phyloP scores from a whole-genome alignment of 139 green algal genomes.

The Dunaliella primolecta region DNA sequence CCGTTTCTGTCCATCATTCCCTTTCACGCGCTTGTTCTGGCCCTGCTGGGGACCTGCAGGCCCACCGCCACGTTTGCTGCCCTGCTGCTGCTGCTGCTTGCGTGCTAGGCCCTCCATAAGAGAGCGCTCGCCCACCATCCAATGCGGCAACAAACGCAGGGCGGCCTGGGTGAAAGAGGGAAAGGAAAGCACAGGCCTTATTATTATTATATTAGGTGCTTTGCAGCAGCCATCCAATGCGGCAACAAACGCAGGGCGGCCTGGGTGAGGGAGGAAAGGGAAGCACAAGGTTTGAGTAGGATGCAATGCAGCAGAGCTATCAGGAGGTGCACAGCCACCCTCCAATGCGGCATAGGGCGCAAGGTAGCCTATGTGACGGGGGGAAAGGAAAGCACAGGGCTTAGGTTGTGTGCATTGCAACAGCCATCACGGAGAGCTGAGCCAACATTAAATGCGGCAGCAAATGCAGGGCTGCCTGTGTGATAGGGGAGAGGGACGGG shows the following conservation, averaged over 20 bases:
- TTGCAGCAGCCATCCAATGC: slow-evolving; percentile 36
- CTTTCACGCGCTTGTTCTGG: not conserved
- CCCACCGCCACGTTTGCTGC: not conserved
- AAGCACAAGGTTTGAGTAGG: no score
- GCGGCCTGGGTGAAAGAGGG: slow-evolving; percentile 30
- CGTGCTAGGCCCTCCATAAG: slow-evolving; percentile 46
- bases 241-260: slow-evolving; percentile 59
- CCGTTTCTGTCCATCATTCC: no score
- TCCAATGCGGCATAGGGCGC: no score
- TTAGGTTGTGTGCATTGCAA: no score
- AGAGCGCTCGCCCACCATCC: slow-evolving; percentile 56
- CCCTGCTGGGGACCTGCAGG: not conserved
- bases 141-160: slow-evolving; percentile 52
- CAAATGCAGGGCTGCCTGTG: slow-evolving; percentile 45
- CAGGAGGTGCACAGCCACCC: no score
- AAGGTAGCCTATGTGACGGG: no score
- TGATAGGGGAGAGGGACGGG: no score
- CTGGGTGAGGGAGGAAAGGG: slow-evolving; percentile 7
- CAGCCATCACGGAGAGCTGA: no score
- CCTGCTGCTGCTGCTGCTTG: not conserved
- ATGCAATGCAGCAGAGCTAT: no score
- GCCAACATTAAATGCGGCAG: slow-evolving; percentile 62
- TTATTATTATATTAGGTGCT: no score
- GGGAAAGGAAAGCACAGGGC: no score
- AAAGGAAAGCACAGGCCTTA: no score